These are phyloP conservation scores for Chytridiales sp. DNA, from an alignment of 371 early-diverging fungal species.

Conservation along the genomic window DNA sequence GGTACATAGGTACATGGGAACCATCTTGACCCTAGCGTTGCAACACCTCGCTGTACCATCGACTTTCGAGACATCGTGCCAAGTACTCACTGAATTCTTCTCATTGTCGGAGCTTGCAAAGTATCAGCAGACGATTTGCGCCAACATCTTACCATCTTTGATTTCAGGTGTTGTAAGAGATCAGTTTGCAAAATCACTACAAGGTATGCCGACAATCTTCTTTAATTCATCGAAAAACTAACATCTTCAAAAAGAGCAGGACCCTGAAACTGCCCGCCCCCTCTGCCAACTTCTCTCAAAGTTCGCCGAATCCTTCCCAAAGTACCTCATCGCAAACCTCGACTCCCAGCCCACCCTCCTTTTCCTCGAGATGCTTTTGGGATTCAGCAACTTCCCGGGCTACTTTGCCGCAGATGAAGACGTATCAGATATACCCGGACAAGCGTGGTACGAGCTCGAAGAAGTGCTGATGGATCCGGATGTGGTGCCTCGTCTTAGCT, in stretches of 20 bases:
- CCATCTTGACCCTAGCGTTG: constrained; percentile 11
- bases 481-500: not conserved
- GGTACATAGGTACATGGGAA: constrained; percentile 1
- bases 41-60: constrained; percentile 8
- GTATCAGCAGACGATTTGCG: constrained; percentile 27
- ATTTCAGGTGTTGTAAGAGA: constrained; percentile 12
- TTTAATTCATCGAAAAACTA: not conserved
- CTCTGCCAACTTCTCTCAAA: constrained; percentile 19
- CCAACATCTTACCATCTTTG: constrained; percentile 17
- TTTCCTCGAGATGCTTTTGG: constrained; percentile 23
- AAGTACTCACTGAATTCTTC: constrained; percentile 25
- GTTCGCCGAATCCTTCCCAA: constrained; percentile 26
- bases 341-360: not conserved
- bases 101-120: constrained; percentile 10
- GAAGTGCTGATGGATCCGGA: constrained; percentile 21
- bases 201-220: constrained; percentile 12
- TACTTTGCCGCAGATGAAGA: constrained; percentile 32
- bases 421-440: constrained; percentile 19
- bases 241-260: constrained; percentile 13
- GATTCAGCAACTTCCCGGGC: constrained; percentile 25
- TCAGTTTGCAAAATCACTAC: constrained; percentile 14
- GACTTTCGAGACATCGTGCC: constrained; percentile 20
- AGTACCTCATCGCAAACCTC: constrained; percentile 22
- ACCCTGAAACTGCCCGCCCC: constrained; percentile 14
- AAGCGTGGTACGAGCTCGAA: constrained; percentile 29